Evolutionary conservation across 768 basidiomycete genomes (phyloP).

Genomic region (Russula abietina): DNA sequence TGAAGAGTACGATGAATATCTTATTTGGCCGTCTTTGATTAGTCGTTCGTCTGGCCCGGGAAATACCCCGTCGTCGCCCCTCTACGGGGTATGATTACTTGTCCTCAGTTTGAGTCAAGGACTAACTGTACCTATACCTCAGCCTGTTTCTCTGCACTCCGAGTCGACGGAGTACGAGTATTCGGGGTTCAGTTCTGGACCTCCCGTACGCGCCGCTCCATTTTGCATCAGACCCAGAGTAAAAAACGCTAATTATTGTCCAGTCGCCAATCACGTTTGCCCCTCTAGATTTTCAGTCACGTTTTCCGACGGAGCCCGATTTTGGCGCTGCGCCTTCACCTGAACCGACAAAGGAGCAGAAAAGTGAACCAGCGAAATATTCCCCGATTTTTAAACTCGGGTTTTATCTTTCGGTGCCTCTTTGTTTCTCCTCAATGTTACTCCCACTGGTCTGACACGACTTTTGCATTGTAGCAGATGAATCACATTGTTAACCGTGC

Average conservation of each 20-base stretch:
- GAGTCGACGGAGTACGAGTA: constrained; percentile 9
- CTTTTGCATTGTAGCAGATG: constrained; percentile 2
- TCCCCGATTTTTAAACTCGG: constrained; percentile 6
- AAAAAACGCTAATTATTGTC: not conserved
- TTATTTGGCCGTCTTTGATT: constrained; percentile 11
- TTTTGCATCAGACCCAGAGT: not conserved
- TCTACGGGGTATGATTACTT: constrained; percentile 8
- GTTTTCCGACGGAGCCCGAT: not conserved
- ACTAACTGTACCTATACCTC: not conserved
- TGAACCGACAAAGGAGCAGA: not conserved
- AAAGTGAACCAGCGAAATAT: not conserved
- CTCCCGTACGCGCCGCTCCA: not conserved
- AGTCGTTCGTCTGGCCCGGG: not conserved
- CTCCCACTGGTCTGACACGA: not conserved
- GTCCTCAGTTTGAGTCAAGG: not conserved
- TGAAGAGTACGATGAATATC: constrained; percentile 4
- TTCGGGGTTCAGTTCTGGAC: not conserved
- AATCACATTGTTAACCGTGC: not conserved
- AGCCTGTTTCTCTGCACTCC: constrained; percentile 8
- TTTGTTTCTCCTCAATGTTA: not conserved
- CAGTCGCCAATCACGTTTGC: constrained; percentile 19
- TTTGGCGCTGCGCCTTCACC: not conserved
- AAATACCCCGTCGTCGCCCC: not conserved
- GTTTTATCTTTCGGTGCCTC: not conserved
- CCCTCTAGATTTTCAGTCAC: not conserved